A percentile compares a stretch with the other conserved stretches of the same genome.
Evolutionary conservation across 2,329 filamentous ascomycete genomes (phyloP).

Genomic region (Didymella exigua): DNA sequence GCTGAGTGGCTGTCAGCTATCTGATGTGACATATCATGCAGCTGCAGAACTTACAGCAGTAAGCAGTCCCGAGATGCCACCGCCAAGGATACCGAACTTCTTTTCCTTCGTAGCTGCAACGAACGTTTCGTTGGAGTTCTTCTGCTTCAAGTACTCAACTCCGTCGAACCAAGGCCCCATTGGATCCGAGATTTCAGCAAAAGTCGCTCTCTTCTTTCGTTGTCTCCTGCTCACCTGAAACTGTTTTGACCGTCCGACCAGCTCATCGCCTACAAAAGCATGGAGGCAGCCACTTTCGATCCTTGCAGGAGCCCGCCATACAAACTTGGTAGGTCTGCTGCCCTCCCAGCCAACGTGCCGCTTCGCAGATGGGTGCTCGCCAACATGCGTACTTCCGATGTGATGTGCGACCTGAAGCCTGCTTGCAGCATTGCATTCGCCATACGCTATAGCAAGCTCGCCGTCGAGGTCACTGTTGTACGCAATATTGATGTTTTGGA

Average conservation of each 20-base stretch:
- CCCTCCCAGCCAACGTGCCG: constrained; percentile 24
- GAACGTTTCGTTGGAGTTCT: constrained; percentile 57
- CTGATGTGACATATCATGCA: background rate
- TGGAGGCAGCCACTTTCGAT: constrained; percentile 47
- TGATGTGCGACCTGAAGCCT: constrained; percentile 16
- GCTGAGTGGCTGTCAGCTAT: background rate
- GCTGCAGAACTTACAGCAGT: constrained; percentile 42
- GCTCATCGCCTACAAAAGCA: constrained; percentile 43
- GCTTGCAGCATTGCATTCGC: constrained; percentile 18
- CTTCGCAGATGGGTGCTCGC: constrained; percentile 27
- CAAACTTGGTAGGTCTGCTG: constrained; percentile 39
- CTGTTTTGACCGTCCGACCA: constrained; percentile 45
- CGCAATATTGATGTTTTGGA: constrained; percentile 27
- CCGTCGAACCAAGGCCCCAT: constrained; percentile 68
- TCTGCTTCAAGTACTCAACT: constrained; percentile 60
- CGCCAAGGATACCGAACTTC: constrained; percentile 65
- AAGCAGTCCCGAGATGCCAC: constrained; percentile 67
- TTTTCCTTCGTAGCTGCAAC: constrained; percentile 60
- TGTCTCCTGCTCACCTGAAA: constrained; percentile 28
- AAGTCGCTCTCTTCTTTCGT: constrained; percentile 33
- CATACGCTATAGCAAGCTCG: constrained; percentile 31
- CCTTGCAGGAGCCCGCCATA: constrained; percentile 49
- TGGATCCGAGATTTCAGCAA: constrained; percentile 56
- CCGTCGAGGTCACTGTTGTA: constrained; percentile 26
- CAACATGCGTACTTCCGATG: constrained; percentile 29